These are phyloP conservation scores for Litsea cubeba DNA, from an alignment of 164 flowering plant genomes.

Conservation along the genomic window DNA sequence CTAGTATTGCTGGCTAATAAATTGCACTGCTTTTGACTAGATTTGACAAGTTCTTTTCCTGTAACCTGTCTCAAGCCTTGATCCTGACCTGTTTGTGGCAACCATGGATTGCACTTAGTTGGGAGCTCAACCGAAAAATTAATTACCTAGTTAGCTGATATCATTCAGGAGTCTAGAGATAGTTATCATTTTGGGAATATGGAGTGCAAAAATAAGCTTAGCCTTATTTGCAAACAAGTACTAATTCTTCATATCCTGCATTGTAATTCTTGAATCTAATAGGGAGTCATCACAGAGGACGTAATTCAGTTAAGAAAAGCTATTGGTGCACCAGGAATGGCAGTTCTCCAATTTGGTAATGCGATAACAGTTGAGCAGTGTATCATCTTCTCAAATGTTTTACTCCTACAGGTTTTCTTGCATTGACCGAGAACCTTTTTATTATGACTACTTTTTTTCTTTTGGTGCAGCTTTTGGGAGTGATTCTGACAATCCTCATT, in stretches of 20 bases:
- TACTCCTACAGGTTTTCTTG: not conserved
- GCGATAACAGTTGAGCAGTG: not conserved
- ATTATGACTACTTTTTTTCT: slow-evolving; percentile 4
- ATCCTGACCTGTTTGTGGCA: not conserved
- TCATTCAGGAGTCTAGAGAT: not conserved
- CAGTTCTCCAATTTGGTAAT: slow-evolving; percentile 96
- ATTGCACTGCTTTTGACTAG: not conserved
- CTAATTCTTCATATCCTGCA: not conserved
- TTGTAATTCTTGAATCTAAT: slow-evolving; percentile 8
- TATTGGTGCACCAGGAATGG: slow-evolving; percentile 99
- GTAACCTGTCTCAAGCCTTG: not conserved
- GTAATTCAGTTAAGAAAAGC: slow-evolving; percentile 82
- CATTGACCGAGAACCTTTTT: not conserved
- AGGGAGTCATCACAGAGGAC: slow-evolving; percentile 98
- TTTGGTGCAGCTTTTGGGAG: slow-evolving; percentile 72
- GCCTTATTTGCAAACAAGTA: not conserved
- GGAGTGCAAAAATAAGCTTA: not conserved
- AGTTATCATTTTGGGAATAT: not conserved
- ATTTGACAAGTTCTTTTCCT: not conserved
- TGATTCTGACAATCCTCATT: slow-evolving; percentile 81
- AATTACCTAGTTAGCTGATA: not conserved
- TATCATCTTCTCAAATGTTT: not conserved
- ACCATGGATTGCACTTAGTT: not conserved
- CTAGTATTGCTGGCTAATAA: no score
- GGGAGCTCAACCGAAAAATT: not conserved